Evolutionary conservation across 371 early-diverging fungal species (phyloP), one percentile per base, ranked within the genome.

Genomic region (Homolaphlyctis polyrhiza): DNA sequence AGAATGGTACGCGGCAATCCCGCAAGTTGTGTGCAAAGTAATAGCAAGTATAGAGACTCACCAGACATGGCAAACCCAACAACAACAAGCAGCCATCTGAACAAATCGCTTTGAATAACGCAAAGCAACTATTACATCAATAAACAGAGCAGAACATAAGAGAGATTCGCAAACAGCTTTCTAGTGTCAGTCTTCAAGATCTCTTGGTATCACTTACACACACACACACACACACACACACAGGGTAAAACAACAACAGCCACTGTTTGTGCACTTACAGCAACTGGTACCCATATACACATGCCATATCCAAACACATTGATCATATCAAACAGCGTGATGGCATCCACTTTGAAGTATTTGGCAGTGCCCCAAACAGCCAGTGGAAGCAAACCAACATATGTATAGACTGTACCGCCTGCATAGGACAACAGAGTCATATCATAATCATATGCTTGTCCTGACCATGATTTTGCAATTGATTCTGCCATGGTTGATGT

Each of bases 251-350:
- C 28, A 32, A 66, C 57, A 16, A 59, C 32, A n/a, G n/a, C n/a
- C n/a, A n/a, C n/a, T n/a, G n/a, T n/a, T n/a, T n/a, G n/a, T n/a
- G n/a, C n/a, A 43, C 85, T 69, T 71, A 93, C 90, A 23, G 96
- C 88, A 25, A 93, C 88, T 1, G 94, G 95, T 54, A 97, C 83
- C 96, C 96, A 97, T 36, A 92, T 75, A 0, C 91, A 81, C 74
- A 95, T 72, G 1, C 88, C 87, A 66, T 97, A 97, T n/a, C 96
- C 97, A 73, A 93, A 95, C 29, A 95, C 78, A 67, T 88, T 84
- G 30, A 92, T 58, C 58, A 92, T 84, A 66, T 94, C 94, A 47
- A 97, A 73, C 25, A 96, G 73, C 59, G 47, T 62, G n/a, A 75
- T 50, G 28, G 83, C 83, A 25, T 91, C 89, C 43, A 84, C 84